Evolutionary conservation across 164 flowering plant genomes (phyloP).

Genomic region (Echeveria elegans): DNA sequence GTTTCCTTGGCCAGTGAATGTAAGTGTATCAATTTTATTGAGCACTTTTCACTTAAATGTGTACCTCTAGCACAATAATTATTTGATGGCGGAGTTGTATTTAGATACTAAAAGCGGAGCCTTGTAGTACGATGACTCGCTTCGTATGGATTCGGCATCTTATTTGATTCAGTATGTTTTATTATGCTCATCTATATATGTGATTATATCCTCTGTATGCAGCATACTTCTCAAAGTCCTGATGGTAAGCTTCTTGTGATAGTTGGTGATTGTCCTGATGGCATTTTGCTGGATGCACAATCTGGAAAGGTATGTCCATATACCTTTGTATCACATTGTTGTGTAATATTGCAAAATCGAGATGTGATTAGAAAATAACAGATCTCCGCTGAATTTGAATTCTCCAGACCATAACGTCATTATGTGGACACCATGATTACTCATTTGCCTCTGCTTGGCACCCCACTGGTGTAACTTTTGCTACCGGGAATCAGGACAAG

Average conservation of each 20-base stretch:
- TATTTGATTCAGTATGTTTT: not conserved
- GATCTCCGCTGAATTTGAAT: not conserved
- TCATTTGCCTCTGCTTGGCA: conserved; percentile 99
- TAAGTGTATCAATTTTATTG: conserved; percentile 29
- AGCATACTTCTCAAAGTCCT: conserved; percentile 85
- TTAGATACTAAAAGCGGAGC: no score
- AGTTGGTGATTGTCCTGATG: conserved; percentile 83
- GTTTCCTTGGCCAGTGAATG: conserved; percentile 76
- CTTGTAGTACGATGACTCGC: no score
- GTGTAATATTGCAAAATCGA: not conserved
- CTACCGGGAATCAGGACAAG: conserved; percentile 96
- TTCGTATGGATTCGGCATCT: not conserved
- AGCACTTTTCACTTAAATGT: no score
- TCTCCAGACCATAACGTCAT: conserved; percentile 34
- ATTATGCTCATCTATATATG: not conserved
- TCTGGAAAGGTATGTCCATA: conserved; percentile 62
- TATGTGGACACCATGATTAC: conserved; percentile 71
- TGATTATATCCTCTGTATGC: conserved; percentile 20
- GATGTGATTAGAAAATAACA: not conserved
- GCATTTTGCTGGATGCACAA: conserved; percentile 57
- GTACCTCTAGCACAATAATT: no score
- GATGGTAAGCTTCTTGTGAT: conserved; percentile 69
- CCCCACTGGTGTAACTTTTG: conserved; percentile 70
- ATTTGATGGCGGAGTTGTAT: no score
- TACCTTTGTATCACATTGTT: not conserved